Conservation (phyloP, 345 rosid species). For the Salix arbutifolia region DNA sequence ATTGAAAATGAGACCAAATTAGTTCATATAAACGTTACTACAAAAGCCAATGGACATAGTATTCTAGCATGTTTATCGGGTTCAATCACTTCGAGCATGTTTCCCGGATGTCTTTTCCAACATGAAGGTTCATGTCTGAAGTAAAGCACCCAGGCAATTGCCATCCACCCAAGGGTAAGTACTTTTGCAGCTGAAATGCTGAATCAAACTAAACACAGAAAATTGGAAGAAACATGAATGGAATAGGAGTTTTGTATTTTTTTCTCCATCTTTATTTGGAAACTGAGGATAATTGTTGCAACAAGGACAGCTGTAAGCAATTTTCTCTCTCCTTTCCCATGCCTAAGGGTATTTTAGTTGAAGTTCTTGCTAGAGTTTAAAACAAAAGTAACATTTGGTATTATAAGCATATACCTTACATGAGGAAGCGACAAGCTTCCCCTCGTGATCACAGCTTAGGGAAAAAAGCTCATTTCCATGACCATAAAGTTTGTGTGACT, state of each 20-base stretch:
- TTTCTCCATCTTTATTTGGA: neutral
- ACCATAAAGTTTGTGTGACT: slow-evolving; percentile 88
- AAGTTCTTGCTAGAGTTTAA: neutral
- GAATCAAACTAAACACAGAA: neutral
- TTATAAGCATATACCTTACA: slow-evolving; percentile 64
- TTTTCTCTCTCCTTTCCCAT: neutral
- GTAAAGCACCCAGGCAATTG: neutral
- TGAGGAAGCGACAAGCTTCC: slow-evolving; percentile 82
- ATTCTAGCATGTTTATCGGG: neutral
- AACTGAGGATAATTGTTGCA: neutral
- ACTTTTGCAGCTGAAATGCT: neutral
- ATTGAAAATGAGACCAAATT: neutral
- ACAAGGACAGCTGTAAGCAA: neutral
- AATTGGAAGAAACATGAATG: neutral
- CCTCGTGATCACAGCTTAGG: slow-evolving; percentile 67
- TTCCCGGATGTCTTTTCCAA: too few species aligned
- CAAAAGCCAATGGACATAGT: neutral
- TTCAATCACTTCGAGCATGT: neutral
- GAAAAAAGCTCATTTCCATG: slow-evolving; percentile 94
- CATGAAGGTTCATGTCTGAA: neutral
- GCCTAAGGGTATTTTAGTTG: too few species aligned
- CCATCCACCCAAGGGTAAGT: neutral
- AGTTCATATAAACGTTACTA: neutral
- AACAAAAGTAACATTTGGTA: neutral
- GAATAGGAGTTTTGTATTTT: neutral